Evolutionary conservation across 768 basidiomycete species (phyloP).

Genomic region (Sporobolomyces phaffii): DNA sequence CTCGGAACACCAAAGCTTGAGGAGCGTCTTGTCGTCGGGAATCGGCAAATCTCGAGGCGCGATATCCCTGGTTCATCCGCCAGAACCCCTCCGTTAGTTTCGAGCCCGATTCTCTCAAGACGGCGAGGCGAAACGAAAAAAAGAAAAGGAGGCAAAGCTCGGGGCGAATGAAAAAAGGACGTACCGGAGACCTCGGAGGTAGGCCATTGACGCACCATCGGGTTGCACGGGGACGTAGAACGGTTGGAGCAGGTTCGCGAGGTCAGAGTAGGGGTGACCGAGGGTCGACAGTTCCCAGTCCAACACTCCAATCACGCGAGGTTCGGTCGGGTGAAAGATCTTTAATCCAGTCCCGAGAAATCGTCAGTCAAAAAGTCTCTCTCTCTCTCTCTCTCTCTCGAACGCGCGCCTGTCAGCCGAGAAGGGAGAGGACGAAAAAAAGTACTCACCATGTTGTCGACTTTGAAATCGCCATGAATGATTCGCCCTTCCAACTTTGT

Average conservation of each 20-base stretch:
- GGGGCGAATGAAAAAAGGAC: neutral
- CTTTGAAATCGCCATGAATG: constrained; percentile 95
- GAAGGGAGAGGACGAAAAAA: neutral
- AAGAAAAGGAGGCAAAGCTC: no score
- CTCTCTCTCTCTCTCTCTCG: neutral
- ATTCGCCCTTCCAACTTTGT: constrained; percentile 64
- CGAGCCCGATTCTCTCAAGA: neutral
- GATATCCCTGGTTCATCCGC: constrained; percentile 7
- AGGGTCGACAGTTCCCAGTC: constrained; percentile 98
- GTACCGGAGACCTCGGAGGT: constrained; percentile 24
- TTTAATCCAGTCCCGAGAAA: no score
- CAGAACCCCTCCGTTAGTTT: neutral
- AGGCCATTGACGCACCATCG: constrained; percentile 3
- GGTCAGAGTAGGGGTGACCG: constrained; percentile 62
- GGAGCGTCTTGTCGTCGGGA: constrained; percentile 29
- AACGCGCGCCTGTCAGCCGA: neutral
- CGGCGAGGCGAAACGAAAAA: neutral
- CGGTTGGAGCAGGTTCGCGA: constrained; percentile 81
- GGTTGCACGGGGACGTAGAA: constrained; percentile 53
- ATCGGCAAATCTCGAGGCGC: constrained; percentile 18
- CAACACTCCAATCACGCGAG: constrained; percentile 84
- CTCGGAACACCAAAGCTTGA: constrained; percentile 33
- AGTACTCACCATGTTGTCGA: constrained; percentile 75
- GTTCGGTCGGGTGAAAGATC: constrained; percentile 81
- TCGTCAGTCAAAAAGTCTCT: neutral